Base-by-base conservation (phyloP, 1,139 yeast species). In the Sugiyamaella novakii region DNA sequence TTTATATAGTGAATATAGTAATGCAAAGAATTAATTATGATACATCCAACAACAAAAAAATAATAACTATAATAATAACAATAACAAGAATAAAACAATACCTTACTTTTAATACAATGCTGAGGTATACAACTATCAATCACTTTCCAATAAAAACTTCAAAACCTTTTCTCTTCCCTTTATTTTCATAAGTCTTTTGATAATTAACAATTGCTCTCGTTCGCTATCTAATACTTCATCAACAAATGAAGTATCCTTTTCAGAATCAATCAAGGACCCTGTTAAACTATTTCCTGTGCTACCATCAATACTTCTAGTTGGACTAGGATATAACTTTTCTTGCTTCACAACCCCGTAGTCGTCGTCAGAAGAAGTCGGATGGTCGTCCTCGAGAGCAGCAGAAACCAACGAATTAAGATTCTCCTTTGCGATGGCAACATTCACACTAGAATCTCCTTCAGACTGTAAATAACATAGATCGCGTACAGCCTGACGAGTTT, bases 101-200 rank as follows among this genome's bases (percentile, higher is more conserved):
- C 11, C 14, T 10, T 21, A 7, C 18, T n/a, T n/a, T n/a, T n/a
- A n/a, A n/a, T n/a, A n/a, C n/a, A n/a, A n/a, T n/a, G n/a, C n/a
- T n/a, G n/a, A n/a, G n/a, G n/a, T n/a, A 4, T 17, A 21, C 11
- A 10, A 5, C 12, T 33, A 43, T 8, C 15, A 14, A 15, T 47
- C 46, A 19, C 18, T 38, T 17, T 28, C 37, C 22, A 49, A 17
- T 12, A 55, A 47, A 64, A 86, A 87, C 38, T 77, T 66, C 57
- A 87, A 49, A 46, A 91, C 65, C 38, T 79, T 78, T 3, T 83
- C 86, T 57, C 77, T 78, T 1, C 96, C 96, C 65, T 86, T 89
- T 37, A 76, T 53, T 52, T 79, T 75, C 65, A 91, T 76, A 49
- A 89, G 69, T 55, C 73, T 72, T 61, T 81, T 83, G 47, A 89